Base-by-base conservation (phyloP, 495 filamentous ascomycete species). In the Hyaloscypha finlandica region DNA sequence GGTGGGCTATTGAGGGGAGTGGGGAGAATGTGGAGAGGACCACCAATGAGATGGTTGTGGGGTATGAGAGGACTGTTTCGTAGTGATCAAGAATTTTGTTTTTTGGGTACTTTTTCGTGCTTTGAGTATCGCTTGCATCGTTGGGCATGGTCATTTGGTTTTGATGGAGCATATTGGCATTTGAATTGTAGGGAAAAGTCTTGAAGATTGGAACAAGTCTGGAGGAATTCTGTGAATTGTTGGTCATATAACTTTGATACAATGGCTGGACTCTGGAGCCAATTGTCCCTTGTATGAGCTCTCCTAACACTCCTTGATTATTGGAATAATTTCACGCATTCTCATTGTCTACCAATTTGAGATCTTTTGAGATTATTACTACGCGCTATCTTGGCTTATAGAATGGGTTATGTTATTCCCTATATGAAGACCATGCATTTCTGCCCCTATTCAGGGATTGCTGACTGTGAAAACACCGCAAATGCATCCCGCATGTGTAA, bases 1-100 rank as follows among this genome's bases (percentile, higher is more conserved):
- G 11, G n/a, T 71, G 68, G 68, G 64, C 68, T 1, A 22, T 64
- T 8, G 60, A 65, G 59, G 68, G 65, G 52, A 68, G n/a, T n/a
- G 8, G 32, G 30, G 65, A 61, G 6, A 65, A 61, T 16, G 59
- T 71, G 37, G 42, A 33, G 35, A 61, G 37, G 35, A 63, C 64
- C 59, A 35, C 67, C 8, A 32, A 54, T 37, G 35, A 39, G 59
- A 48, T 3, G 16, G 42, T 16, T 2, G 9, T 16, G 42, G 16
- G 11, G 42, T 12, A 37, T 37, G 42, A 48, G 42, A 14, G 16
- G 42, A 48, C 42, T 48, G 16, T 48, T 48, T 48, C 42, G 16
- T 48, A 14, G 16, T 48, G 9, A 12, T 25, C 2, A 25, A 25
- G 25, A 25, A 1, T 1, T 25, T 25, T 25, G 25, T 25, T 25